Percentiles rank a stretch among this genome's conserved stretches.
Conservation (phyloP, 768 basidiomycete species). For the Rickenella mellea region DNA sequence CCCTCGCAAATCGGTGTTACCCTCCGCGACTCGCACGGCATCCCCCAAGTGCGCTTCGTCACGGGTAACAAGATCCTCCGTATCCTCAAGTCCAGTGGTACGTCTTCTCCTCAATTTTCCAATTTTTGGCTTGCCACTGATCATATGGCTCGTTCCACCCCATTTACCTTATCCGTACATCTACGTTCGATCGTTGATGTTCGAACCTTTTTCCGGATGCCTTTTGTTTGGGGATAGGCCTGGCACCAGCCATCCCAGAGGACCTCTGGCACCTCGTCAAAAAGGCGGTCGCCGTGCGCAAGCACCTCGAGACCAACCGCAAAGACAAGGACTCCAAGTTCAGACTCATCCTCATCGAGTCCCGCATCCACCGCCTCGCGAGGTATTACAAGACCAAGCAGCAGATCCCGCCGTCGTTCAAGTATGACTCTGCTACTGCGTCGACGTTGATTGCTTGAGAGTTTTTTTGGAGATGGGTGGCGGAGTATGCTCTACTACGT, state of each 20-base stretch:
- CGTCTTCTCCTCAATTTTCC: constrained; percentile 19
- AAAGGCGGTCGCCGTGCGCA: constrained; percentile 98
- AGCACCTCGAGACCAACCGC: constrained; percentile 96
- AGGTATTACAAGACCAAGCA: constrained; percentile 99
- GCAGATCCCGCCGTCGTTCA: constrained; percentile 96
- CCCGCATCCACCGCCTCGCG: constrained; percentile 94
- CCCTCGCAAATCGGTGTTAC: constrained; percentile 98
- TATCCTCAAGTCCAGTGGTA: constrained; percentile 92
- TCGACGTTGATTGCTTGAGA: constrained; percentile 79
- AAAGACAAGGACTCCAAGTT: constrained; percentile 98
- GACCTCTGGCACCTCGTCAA: constrained; percentile 99
- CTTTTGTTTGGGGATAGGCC: constrained; percentile 68
- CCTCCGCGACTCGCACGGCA: constrained; percentile 95
- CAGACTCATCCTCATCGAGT: constrained; percentile 98
- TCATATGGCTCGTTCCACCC: constrained; percentile 13
- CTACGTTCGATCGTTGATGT: constrained; percentile 1
- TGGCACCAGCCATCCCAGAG: constrained; percentile 96
- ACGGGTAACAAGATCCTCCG: constrained; percentile 99
- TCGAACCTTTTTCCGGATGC: constrained; percentile 8
- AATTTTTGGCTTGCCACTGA: constrained; percentile 14
- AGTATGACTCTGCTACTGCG: constrained; percentile 94
- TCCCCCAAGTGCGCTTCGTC: constrained; percentile 96
- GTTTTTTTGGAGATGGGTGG: too few species aligned
- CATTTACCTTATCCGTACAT: constrained; percentile 9
- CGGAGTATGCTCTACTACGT: too few species aligned